Conservation (phyloP, 2,329 filamentous ascomycete genomes). For the Colletotrichum sp. region DNA sequence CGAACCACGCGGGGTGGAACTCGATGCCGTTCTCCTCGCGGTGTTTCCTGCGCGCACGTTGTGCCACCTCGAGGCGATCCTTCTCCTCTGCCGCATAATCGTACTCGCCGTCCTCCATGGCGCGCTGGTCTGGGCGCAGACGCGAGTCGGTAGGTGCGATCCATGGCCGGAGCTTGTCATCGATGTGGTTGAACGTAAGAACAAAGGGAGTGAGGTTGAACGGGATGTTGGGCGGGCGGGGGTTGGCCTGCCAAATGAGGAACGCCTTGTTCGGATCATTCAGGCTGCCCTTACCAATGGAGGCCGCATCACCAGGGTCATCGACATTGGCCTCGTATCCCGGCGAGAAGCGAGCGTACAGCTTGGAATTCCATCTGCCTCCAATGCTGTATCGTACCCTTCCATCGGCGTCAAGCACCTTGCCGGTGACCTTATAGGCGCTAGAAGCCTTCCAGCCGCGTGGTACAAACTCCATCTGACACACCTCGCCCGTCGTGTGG, state of each 20-base stretch:
- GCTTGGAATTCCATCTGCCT: conserved; percentile 95
- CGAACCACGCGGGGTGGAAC: conserved; percentile 87
- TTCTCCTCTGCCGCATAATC: conserved; percentile 93
- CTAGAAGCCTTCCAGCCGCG: conserved; percentile 95
- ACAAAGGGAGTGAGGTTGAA: conserved; percentile 98
- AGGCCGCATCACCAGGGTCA: conserved; percentile 51
- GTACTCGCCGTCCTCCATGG: conserved; percentile 99
- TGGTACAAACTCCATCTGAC: conserved; percentile 88
- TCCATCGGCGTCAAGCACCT: conserved; percentile 81
- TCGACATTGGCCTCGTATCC: conserved; percentile 82
- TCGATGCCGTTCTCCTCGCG: conserved; percentile 82
- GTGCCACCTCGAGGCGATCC: conserved; percentile 90
- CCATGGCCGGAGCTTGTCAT: conserved; percentile 78
- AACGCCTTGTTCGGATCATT: conserved; percentile 78
- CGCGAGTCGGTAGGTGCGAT: conserved; percentile 93
- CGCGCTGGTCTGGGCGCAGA: conserved; percentile 91
- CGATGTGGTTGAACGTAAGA: conserved; percentile 89
- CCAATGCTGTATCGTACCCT: conserved; percentile 87
- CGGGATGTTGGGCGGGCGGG: conserved; percentile 81
- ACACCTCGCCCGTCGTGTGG: conserved; percentile 93
- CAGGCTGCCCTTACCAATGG: conserved; percentile 55
- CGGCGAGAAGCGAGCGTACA: conserved; percentile 91
- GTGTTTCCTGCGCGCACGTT: conserved; percentile 75
- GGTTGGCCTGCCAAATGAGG: conserved; percentile 90
- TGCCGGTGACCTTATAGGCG: conserved; percentile 87